Conservation (phyloP, 1,284 basidiomycete genomes). For the Leccinum laetum region DNA sequence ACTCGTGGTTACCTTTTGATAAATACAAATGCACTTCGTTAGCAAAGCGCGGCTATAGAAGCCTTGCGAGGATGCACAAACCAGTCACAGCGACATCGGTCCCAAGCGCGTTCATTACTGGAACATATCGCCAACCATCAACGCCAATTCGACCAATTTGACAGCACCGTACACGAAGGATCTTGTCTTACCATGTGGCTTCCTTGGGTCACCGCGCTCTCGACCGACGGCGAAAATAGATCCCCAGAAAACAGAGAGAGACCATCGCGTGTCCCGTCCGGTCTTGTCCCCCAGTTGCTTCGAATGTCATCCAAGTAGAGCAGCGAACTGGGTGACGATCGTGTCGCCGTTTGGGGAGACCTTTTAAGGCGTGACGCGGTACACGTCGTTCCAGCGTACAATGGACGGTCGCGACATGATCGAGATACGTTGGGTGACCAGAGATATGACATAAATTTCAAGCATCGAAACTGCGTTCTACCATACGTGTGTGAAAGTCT, state of each 20-base stretch:
- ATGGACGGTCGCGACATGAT: no score
- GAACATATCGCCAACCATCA: slow-evolving; percentile 53
- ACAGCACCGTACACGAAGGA: neutral
- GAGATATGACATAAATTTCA: no score
- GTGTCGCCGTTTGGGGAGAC: no score
- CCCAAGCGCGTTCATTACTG: slow-evolving; percentile 77
- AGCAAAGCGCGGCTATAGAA: neutral
- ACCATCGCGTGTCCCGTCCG: no score
- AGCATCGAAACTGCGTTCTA: slow-evolving; percentile 83
- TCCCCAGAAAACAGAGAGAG: no score
- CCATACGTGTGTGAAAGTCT: slow-evolving; percentile 4
- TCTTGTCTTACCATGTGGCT: slow-evolving; percentile 78
- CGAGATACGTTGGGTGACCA: no score
- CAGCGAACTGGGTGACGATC: no score
- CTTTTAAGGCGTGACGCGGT: no score
- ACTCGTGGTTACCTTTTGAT: slow-evolving; percentile 62
- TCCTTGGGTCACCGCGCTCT: slow-evolving; percentile 86
- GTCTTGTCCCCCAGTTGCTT: no score
- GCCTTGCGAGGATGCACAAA: slow-evolving; percentile 24
- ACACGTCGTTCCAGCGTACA: no score
- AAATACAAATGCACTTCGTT: neutral
- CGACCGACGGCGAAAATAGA: slow-evolving; percentile 60
- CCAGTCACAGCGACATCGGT: slow-evolving; percentile 61
- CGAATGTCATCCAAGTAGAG: no score
- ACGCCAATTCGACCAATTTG: no score